These are phyloP conservation scores for Mortierella sp. DNA, from an alignment of 371 early-diverging fungal species.

Conservation along the genomic window DNA sequence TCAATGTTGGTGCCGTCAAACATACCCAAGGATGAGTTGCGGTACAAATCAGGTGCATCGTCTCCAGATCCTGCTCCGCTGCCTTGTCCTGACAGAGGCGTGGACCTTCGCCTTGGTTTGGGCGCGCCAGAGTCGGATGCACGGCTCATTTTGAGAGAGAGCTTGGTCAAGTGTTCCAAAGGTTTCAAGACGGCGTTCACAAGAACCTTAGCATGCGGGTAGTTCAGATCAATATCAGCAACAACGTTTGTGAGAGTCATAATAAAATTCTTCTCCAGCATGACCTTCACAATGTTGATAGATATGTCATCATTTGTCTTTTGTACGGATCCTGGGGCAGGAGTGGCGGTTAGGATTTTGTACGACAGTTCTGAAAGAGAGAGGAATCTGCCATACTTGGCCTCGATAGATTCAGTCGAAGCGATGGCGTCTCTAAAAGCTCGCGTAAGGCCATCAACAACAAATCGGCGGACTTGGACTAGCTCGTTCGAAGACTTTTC, in stretches of 20 bases:
- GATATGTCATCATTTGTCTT: slow-evolving; percentile 68
- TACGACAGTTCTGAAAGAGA: slow-evolving; percentile 80
- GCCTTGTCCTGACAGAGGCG: slow-evolving; percentile 52
- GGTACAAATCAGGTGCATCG: slow-evolving; percentile 86
- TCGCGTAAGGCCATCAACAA: slow-evolving; percentile 72
- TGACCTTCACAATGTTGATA: slow-evolving; percentile 78
- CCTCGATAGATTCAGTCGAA: slow-evolving; percentile 66
- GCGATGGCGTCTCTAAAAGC: slow-evolving; percentile 72
- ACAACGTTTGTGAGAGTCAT: slow-evolving; percentile 81
- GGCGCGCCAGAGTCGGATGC: slow-evolving; percentile 59
- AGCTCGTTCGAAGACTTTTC: slow-evolving; percentile 66
- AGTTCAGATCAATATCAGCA: slow-evolving; percentile 90
- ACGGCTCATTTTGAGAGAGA: slow-evolving; percentile 86
- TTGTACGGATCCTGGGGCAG: slow-evolving; percentile 50
- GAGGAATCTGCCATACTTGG: slow-evolving; percentile 77
- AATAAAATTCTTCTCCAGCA: slow-evolving; percentile 94
- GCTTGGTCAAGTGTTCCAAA: slow-evolving; percentile 87
- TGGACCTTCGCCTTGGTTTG: slow-evolving; percentile 47
- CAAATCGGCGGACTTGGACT: slow-evolving; percentile 73
- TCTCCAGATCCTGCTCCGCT: slow-evolving; percentile 67
- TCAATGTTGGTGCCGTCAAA: slow-evolving; percentile 75
- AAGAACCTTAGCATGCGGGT: slow-evolving; percentile 85
- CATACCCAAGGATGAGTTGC: slow-evolving; percentile 94
- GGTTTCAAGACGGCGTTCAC: slow-evolving; percentile 86
- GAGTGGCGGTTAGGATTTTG: slow-evolving; percentile 72